Evolutionary conservation across 2,329 filamentous ascomycete genomes (phyloP).

Genomic region (Venturia pyrina): DNA sequence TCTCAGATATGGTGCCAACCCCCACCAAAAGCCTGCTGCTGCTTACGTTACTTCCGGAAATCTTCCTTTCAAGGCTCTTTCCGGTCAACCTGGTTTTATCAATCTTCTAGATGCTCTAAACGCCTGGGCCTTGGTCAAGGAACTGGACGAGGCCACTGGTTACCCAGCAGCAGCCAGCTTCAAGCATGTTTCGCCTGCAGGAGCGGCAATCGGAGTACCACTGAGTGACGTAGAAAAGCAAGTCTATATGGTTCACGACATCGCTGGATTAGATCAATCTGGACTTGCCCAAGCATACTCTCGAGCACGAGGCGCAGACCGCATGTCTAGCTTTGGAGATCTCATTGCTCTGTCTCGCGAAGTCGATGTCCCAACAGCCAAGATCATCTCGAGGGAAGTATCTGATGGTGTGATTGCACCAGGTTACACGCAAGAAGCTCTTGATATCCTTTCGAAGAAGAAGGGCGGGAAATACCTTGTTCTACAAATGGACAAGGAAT

Average conservation of each 20-base stretch:
- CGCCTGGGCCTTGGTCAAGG: conserved; percentile 93
- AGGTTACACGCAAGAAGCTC: conserved; percentile 71
- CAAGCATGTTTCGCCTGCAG: conserved; percentile 97
- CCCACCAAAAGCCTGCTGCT: conserved; percentile 93
- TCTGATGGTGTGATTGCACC: conserved; percentile 95
- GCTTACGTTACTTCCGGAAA: conserved; percentile 64
- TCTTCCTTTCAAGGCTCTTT: conserved; percentile 89
- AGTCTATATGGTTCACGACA: conserved; percentile 97
- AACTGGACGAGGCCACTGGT: conserved; percentile 79
- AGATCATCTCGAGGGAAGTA: conserved; percentile 96
- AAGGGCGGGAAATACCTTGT: conserved; percentile 97
- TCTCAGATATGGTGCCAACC: conserved; percentile 92
- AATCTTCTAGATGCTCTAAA: conserved; percentile 95
- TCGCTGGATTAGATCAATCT: conserved; percentile 77
- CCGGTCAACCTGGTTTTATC: conserved; percentile 88
- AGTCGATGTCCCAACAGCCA: conserved; percentile 86
- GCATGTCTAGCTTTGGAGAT: conserved; percentile 98
- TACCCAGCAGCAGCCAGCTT: conserved; percentile 91
- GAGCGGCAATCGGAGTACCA: conserved; percentile 85
- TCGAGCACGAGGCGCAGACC: conserved; percentile 86
- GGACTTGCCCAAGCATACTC: conserved; percentile 89
- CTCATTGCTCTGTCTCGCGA: conserved; percentile 86
- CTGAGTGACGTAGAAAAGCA: conserved; percentile 82
- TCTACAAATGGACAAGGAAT: conserved; percentile 85
- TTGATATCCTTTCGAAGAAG: conserved; percentile 92